Conservation (phyloP, 768 basidiomycete genomes). For the Crucibulum laeve region DNA sequence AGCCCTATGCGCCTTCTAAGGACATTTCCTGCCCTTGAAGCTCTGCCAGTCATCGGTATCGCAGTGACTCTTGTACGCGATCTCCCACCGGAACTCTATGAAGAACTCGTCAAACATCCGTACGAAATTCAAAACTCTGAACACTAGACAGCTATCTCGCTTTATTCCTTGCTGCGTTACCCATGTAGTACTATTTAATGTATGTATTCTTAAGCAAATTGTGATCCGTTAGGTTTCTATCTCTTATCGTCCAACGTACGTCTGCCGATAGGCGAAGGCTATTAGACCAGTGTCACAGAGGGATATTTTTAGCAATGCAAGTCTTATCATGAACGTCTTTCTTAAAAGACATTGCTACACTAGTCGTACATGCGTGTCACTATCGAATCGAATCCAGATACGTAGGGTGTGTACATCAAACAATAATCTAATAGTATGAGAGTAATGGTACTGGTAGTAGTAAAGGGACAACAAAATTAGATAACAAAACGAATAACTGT, state of each 20-base stretch:
- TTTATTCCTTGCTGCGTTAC: background rate
- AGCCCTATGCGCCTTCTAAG: constrained; percentile 95
- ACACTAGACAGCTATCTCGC: constrained; percentile 10
- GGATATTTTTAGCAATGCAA: no score
- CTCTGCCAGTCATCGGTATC: constrained; percentile 83
- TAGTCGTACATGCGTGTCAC: no score
- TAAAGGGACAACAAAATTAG: no score
- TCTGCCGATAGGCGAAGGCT: background rate
- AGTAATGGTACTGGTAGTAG: no score
- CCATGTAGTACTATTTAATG: background rate
- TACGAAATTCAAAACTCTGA: constrained; percentile 44
- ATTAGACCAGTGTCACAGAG: background rate
- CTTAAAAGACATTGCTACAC: no score
- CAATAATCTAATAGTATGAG: no score
- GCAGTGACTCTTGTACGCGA: constrained; percentile 93
- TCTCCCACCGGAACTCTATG: constrained; percentile 80
- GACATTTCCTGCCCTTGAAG: constrained; percentile 90
- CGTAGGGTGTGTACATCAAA: no score
- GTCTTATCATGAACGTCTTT: no score
- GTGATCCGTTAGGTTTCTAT: no score
- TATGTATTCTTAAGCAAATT: background rate
- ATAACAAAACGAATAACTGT: no score
- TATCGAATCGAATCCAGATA: no score
- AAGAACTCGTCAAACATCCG: constrained; percentile 86
- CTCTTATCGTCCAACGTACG: no score